phyloP scores from a whole-genome alignment of 345 rosid species.

The Dovyalis caffra region DNA sequence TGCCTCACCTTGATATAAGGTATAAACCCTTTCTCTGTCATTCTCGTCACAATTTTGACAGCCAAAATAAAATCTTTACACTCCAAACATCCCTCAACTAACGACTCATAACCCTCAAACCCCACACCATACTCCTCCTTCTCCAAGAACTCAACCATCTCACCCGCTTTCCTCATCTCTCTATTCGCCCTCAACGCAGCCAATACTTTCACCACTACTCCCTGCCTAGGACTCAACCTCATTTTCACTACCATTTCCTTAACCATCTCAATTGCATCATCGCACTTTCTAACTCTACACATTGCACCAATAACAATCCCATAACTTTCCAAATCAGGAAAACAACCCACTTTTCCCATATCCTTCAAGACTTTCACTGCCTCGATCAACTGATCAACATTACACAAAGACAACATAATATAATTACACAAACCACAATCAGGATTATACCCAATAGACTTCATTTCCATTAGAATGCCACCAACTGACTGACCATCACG shows the following conservation, averaged over 20 bases:
- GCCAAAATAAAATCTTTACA: conserved; percentile 64
- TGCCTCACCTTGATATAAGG: conserved; percentile 72
- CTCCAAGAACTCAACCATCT: conserved; percentile 70
- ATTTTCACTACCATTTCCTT: conserved; percentile 71
- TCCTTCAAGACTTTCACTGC: conserved; percentile 61
- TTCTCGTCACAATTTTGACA: conserved; percentile 58
- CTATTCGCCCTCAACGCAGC: conserved; percentile 61
- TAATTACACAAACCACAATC: conserved; percentile 71
- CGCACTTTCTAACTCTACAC: conserved; percentile 54
- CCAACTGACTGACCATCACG: conserved; percentile 33
- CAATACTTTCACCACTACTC: conserved; percentile 51
- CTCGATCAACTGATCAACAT: conserved; percentile 61
- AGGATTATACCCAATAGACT: conserved; percentile 61
- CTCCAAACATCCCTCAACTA: conserved; percentile 69
- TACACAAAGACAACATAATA: conserved; percentile 60
- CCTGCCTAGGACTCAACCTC: conserved; percentile 63
- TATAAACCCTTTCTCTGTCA: conserved; percentile 77
- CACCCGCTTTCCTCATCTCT: conserved; percentile 65
- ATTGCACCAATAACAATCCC: conserved; percentile 48
- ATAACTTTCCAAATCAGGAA: conserved; percentile 75
- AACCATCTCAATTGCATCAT: conserved; percentile 50
- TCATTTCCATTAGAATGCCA: conserved; percentile 52
- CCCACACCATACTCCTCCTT: conserved; percentile 50
- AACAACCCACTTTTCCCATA: conserved; percentile 55
- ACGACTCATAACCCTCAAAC: conserved; percentile 59